These are phyloP conservation scores for Asterophora lycoperdoides DNA, from an alignment of 768 basidiomycete genomes.

Conservation along the genomic window DNA sequence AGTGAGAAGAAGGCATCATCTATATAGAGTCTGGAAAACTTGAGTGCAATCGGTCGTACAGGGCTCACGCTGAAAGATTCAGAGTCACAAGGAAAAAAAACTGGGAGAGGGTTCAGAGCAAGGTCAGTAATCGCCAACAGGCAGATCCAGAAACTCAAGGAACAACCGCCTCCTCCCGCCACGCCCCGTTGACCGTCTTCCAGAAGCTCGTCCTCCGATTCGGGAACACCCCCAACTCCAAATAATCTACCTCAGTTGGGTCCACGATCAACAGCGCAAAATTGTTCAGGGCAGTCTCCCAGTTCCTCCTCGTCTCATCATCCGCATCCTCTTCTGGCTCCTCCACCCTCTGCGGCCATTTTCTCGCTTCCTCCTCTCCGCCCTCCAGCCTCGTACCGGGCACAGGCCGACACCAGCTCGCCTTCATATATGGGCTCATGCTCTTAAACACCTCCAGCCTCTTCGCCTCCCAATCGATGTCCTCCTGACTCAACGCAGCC, in stretches of 20 bases:
- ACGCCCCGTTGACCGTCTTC: constrained; percentile 39
- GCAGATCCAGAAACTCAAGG: constrained; percentile 37
- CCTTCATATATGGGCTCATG: constrained; percentile 61
- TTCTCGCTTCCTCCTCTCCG: constrained; percentile 52
- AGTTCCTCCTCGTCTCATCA: constrained; percentile 40
- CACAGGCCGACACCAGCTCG: constrained; percentile 64
- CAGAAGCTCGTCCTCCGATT: constrained; percentile 56
- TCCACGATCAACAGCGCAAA: constrained; percentile 74
- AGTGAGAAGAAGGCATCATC: too few species aligned
- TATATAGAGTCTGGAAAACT: too few species aligned
- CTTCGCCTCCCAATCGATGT: constrained; percentile 64
- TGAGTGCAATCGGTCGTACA: too few species aligned
- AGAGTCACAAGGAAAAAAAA: too few species aligned
- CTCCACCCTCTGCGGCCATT: constrained; percentile 57
- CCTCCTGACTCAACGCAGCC: constrained; percentile 32
- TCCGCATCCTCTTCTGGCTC: constrained; percentile 38
- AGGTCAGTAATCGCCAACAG: background rate
- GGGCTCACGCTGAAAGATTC: too few species aligned
- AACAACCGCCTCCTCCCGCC: constrained; percentile 60
- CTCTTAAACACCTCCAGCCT: constrained; percentile 54
- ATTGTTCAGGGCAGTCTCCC: constrained; percentile 54
- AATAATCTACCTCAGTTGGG: constrained; percentile 63
- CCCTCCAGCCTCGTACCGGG: constrained; percentile 55
- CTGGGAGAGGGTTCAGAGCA: background rate
- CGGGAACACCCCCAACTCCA: constrained; percentile 55